Base-by-base conservation (phyloP, 2,329 filamentous ascomycete species). In the Chaetomiaceae sp. region DNA sequence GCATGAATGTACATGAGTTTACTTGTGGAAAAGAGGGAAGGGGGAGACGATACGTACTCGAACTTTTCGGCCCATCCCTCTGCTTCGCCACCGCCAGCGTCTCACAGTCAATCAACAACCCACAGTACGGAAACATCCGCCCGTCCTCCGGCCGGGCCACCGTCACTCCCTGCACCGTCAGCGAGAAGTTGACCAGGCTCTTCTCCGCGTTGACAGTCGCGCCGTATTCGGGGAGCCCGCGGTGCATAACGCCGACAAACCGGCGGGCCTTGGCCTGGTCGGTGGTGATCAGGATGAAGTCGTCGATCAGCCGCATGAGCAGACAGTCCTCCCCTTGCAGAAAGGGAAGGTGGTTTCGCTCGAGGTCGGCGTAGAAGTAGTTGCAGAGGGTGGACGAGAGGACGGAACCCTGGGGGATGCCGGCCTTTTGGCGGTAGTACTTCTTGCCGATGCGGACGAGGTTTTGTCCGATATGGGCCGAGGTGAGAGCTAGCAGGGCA, bases 341-440 rank as follows among this genome's bases (percentile, higher is more conserved):
- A 63, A 96, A 97, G 0, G 39, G 35, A 7, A 58, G 41, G 6
- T 54, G 31, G 7, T 35, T 47, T n/a, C 82, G 75, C 67, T 99
- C 93, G 1, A 97, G 78, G 55, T 93, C 83, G 5, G 88, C 91
- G 64, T 99, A 99, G 67, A 97, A 96, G 69, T 95, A 92, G 68
- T 90, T 97, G 74, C 93, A 97, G 5, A 99, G 75, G 35, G 90
- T 75, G 38, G 86, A 87, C 0, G 91, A 96, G 5, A 99, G 66
- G 1, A 96, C 79, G 0, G 91, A 96, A 7, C 93, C 93, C 66
- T 99, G 93, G 0, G 93, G 91, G 34, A 99, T 97, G 13, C 93
- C 93, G 19, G 78, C 73, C 66, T 84, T 92, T 66, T 99, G 93
- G 20, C 89, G 81, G 65, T 93, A 96, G 65, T 84, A 90, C 59